Base-by-base conservation (phyloP, 2,329 filamentous ascomycete genomes). In the Albophoma yamanashiensis region DNA sequence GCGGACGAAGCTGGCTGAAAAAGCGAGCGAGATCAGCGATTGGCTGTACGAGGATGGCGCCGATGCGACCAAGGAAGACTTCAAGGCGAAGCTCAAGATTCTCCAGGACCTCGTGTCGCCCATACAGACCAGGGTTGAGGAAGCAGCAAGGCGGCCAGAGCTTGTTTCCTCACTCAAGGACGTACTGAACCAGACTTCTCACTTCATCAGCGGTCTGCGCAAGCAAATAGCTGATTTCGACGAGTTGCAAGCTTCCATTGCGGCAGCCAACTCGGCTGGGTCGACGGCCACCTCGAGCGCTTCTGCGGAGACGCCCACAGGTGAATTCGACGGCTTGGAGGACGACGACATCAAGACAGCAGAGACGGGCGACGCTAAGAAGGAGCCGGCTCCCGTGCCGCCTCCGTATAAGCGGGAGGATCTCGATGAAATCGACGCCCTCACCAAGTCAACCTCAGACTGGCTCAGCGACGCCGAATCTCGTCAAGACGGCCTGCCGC, bases 11-110 rank as follows among this genome's bases (percentile, higher is more conserved):
- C 80, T 97, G 15, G 82, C 88, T 66, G 78, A 85, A 62, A 86
- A 87, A 68, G 81, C 91, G 45, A 81, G 83, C 62, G 83, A 84
- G 56, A 82, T 86, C 27, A 89, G 89, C 67, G 92, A 96, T 14
- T 99, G 94, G 93, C 85, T 99, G 62, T 94, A 96, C 71, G 89
- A 84, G 20, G 92, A 92, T 55, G 91, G 93, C 60, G 81, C 83
- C 20, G 86, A 92, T 56, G 92, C 94, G 5, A 80, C 83, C 42
- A 87, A 86, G 61, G 85, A 89, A 3, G 85, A 88, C 56, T 82
- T 99, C 67, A 89, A 88, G 72, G 81, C 83, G 59, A 91, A 88
- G 71, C 82, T 95, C 57, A 88, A 90, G 73, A 83, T 83, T 53
- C 83, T 99, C 57, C 88, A 91, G 70, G 83, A 86, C 58, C 83